These are phyloP conservation scores for Daldinia sp. DNA, from an alignment of 2,329 filamentous ascomycete genomes.

Conservation along the genomic window DNA sequence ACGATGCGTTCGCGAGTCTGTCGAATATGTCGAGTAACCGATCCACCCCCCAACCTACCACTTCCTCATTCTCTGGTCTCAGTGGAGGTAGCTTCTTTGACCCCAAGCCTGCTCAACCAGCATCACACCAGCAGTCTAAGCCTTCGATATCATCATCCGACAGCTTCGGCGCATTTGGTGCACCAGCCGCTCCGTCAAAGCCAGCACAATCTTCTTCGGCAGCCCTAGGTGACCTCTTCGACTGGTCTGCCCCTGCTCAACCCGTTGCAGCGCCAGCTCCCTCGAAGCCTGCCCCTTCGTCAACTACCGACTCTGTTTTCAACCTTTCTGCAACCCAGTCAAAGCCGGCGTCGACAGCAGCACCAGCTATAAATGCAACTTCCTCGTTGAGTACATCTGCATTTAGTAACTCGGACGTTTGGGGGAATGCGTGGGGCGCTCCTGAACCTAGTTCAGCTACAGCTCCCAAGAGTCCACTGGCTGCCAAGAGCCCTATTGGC, in stretches of 20 bases:
- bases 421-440: constrained; percentile 90
- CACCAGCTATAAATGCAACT: constrained; percentile 54
- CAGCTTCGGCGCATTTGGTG: constrained; percentile 72
- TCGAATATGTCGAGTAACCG: constrained; percentile 55
- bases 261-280: constrained; percentile 61
- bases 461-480: constrained; percentile 72
- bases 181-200: constrained; percentile 58
- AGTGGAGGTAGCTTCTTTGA: constrained; percentile 89
- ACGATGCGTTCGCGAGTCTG: constrained; percentile 56
- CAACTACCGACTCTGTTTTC: constrained; percentile 76
- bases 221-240: constrained; percentile 83
- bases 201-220: constrained; percentile 63
- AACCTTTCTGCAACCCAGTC: constrained; percentile 74
- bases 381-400: constrained; percentile 56
- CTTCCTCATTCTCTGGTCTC: constrained; percentile 56
- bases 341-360: constrained; percentile 58
- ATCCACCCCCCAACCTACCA: constrained; percentile 55
- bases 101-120: constrained; percentile 71
- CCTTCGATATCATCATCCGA: constrained; percentile 61
- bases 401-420: constrained; percentile 75
- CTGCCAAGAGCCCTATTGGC: constrained; percentile 57
- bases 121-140: constrained; percentile 65
- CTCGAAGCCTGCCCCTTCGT: constrained; percentile 56
- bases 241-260: constrained; percentile 70
- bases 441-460: constrained; percentile 66